These are phyloP conservation scores for Alnus rubra DNA, from an alignment of 306 rosid species.

Conservation along the genomic window DNA sequence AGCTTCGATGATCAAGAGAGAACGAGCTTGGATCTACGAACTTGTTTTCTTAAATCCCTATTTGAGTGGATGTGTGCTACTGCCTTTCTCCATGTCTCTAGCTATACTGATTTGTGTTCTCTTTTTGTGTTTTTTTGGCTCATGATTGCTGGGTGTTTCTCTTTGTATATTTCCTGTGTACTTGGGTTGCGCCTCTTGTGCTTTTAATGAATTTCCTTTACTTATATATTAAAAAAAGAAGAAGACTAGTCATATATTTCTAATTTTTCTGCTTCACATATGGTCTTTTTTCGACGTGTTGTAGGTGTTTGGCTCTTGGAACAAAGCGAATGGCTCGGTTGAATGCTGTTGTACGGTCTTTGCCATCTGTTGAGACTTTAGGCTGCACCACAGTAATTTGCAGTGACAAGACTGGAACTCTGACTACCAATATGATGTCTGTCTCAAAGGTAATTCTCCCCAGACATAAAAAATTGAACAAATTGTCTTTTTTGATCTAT, in stretches of 20 bases:
- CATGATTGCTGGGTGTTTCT: no score
- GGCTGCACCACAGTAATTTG: constrained; percentile 99
- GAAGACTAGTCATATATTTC: background rate
- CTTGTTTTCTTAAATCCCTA: no score
- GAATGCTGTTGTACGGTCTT: constrained; percentile 92
- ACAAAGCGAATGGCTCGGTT: constrained; percentile 96
- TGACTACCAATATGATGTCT: constrained; percentile 98
- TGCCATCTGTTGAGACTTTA: constrained; percentile 95
- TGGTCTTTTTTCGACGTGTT: constrained; percentile 20
- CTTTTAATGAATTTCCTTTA: no score
- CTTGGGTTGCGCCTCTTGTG: no score
- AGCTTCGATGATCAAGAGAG: no score
- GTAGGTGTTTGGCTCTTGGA: constrained; percentile 97
- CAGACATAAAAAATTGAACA: constrained; percentile 8
- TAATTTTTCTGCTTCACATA: background rate
- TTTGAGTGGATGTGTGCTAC: no score
- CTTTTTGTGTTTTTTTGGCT: no score
- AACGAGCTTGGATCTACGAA: no score
- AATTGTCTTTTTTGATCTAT: constrained; percentile 4
- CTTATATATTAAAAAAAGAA: no score
- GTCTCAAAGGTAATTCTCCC: constrained; percentile 67
- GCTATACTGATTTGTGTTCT: no score
- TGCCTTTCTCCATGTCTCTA: no score
- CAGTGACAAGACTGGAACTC: constrained; percentile 97
- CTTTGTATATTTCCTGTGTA: no score